A percentile compares a stretch with the other conserved stretches of the same genome.
Evolutionary conservation across 306 rosid genomes (phyloP).

Genomic region (Glycyrrhiza uralensis): DNA sequence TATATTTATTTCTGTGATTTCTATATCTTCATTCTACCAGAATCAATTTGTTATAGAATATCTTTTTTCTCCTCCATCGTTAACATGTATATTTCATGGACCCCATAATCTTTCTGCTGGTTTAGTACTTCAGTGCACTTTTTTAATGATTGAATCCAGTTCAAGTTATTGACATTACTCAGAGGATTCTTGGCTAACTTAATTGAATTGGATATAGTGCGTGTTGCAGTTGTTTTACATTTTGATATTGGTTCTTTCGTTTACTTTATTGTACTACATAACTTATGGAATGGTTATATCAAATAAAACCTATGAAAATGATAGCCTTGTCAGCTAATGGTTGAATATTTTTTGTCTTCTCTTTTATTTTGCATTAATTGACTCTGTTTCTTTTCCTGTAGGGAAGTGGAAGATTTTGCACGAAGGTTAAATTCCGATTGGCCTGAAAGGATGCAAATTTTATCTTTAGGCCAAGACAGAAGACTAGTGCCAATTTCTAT

Average conservation of each 20-base stretch:
- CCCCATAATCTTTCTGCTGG: neutral
- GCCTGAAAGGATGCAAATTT: constrained; percentile 87
- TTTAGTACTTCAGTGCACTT: neutral
- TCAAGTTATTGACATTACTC: neutral
- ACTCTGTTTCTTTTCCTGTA: constrained; percentile 20
- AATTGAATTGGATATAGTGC: neutral
- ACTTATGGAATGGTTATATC: neutral
- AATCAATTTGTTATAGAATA: neutral
- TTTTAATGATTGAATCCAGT: neutral
- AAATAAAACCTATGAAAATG: neutral
- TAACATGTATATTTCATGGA: neutral
- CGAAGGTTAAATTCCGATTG: constrained; percentile 85
- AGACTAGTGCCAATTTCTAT: constrained; percentile 55
- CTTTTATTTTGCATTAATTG: neutral
- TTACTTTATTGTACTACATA: neutral
- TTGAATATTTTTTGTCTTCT: neutral
- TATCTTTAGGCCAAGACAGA: constrained; percentile 74
- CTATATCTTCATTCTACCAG: neutral
- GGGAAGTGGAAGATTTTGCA: constrained; percentile 95
- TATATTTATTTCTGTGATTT: neutral
- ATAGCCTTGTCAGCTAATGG: neutral
- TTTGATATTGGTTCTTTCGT: neutral
- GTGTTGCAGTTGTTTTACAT: neutral
- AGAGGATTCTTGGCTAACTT: neutral
- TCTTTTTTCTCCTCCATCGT: neutral